Base-by-base conservation (phyloP, 2,329 filamentous ascomycete species). In the Hypoxylon sp. region DNA sequence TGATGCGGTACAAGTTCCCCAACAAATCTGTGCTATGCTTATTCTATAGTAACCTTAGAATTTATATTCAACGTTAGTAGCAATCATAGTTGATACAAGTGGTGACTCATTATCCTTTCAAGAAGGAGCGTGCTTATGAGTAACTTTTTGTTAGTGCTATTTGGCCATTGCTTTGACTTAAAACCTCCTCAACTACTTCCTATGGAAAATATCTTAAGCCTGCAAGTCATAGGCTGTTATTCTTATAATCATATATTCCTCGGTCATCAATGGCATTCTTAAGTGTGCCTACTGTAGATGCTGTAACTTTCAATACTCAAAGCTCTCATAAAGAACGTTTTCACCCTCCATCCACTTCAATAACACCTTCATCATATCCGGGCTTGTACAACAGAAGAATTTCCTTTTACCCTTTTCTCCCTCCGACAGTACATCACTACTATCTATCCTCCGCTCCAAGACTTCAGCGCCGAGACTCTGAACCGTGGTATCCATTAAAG, bases 271-370 rank as follows among this genome's bases (percentile, higher is more conserved):
- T 29, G 5, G 8, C 29, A 9, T 9, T 30, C 29, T 30, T 30
- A 8, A 30, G 29, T 30, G 8, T 34, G 11, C 30, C 9, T 12
- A 34, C 12, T 11, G 9, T 14, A 14, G 12, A 34, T 34, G 12
- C 3, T 34, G 9, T 11, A 3, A 41, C 7, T 11, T 3, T 79
- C 68, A 90, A 72, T 90, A 90, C 32, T 82, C 81, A 76, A 90
- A 90, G 71, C 87, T 87, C 75, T 90, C 88, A 78, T 81, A 86
- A 1, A 83, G 78, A 37, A 89, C 78, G 32, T 82, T 80, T 71
- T 87, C 85, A 0, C 83, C 85, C 0, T 79, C 79, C 60, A 89
- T 71, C 88, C 87, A 90, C 7, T 73, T 77, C 61, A 83, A 71
- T 39, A 87, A 52, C 11, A 69, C 70, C 58, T 74, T 78, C 67